Percentiles rank a stretch among this genome's conserved stretches.
phyloP scores from a whole-genome alignment of 2,329 filamentous ascomycete species.

The Aspergillus quadrilineatus region DNA sequence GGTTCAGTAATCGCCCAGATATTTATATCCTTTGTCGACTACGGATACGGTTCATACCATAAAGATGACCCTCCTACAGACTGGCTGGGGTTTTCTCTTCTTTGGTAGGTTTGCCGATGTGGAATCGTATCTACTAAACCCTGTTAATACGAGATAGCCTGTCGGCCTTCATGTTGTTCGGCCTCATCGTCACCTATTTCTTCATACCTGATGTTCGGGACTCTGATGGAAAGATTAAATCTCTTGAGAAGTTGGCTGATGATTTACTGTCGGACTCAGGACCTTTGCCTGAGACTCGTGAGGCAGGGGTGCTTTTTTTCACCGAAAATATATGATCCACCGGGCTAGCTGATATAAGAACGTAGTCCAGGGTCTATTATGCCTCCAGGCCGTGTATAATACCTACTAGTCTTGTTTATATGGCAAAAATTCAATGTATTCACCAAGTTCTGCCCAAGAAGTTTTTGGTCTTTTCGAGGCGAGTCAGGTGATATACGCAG shows the following conservation, averaged over 20 bases:
- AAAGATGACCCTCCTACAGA: neutral
- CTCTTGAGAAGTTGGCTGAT: constrained; percentile 27
- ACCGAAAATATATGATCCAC: no score
- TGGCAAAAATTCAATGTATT: no score
- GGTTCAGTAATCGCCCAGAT: constrained; percentile 36
- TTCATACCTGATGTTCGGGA: constrained; percentile 28
- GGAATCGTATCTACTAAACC: neutral
- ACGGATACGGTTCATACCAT: constrained; percentile 6
- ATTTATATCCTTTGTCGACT: constrained; percentile 15
- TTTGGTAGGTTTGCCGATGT: constrained; percentile 7
- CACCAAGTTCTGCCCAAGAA: no score
- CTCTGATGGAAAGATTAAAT: constrained; percentile 23
- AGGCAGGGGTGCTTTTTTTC: neutral
- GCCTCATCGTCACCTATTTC: constrained; percentile 27
- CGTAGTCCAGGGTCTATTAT: no score
- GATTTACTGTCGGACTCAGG: constrained; percentile 14
- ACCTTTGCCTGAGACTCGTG: neutral
- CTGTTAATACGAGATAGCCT: neutral
- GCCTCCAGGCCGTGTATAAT: no score
- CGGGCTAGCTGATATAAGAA: no score
- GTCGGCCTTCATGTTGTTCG: constrained; percentile 28
- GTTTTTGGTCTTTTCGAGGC: no score
- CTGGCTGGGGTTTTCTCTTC: constrained; percentile 17
- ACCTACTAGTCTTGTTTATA: no score
- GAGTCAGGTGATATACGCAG: no score